These are phyloP conservation scores for Ottelia alismoides DNA, from an alignment of 106 monocot genomes.

Conservation along the genomic window DNA sequence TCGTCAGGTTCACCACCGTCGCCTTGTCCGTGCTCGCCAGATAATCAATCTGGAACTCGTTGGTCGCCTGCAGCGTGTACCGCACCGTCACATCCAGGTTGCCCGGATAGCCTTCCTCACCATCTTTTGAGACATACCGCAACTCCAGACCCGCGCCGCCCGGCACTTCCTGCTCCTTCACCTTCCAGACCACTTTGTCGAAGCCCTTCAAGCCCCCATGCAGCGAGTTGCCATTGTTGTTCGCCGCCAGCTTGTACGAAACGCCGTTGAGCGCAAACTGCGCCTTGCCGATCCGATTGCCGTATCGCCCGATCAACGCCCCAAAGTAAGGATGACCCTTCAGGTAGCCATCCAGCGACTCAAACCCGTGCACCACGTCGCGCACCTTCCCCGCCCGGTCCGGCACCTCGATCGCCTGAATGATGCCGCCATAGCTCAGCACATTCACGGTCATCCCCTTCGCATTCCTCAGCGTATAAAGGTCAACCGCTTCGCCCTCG, in stretches of 20 bases:
- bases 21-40: neutral
- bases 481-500: neutral
- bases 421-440: neutral
- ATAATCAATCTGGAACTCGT: neutral
- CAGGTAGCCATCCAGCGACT: neutral
- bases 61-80: neutral
- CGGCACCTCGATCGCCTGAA: neutral
- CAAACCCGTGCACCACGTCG: neutral
- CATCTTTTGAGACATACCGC: neutral
- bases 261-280: neutral
- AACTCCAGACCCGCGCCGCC: neutral
- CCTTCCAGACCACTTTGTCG: neutral
- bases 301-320: neutral
- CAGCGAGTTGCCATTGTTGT: too few species aligned
- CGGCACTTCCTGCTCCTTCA: neutral
- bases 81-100: neutral
- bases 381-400: neutral
- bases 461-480: neutral
- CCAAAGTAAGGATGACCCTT: neutral
- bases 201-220: neutral
- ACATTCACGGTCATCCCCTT: neutral
- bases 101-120: neutral
- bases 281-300: neutral
- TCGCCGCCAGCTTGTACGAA: neutral
- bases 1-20: neutral